A percentile compares a stretch with the other conserved stretches of the same genome.
Conservation (phyloP, 75 land plant species). For the Cryptomeria japonica region DNA sequence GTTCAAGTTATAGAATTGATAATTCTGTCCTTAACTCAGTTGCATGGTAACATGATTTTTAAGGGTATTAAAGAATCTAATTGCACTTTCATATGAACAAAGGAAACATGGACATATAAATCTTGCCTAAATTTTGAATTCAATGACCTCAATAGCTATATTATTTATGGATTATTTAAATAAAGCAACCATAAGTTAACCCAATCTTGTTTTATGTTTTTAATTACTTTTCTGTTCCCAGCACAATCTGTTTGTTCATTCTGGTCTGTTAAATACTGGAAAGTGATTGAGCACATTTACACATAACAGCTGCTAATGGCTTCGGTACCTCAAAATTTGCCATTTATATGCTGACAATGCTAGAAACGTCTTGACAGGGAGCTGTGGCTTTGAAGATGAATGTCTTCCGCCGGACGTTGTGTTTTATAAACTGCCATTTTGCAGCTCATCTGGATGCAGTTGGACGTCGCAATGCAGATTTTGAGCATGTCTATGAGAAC, state of each 20-base stretch:
- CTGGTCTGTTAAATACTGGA: background rate
- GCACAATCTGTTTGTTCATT: background rate
- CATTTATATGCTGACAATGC: background rate
- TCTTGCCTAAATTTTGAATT: background rate
- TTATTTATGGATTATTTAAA: background rate
- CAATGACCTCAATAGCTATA: background rate
- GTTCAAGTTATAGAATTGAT: background rate
- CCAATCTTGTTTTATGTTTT: background rate
- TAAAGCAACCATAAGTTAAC: background rate
- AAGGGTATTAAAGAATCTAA: background rate
- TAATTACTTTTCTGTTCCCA: background rate
- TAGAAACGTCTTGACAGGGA: conserved; percentile 49
- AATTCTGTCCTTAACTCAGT: background rate
- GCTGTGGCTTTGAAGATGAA: conserved; percentile 87
- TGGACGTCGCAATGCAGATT: conserved; percentile 83
- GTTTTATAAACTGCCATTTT: conserved; percentile 91
- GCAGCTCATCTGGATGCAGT: conserved; percentile 96
- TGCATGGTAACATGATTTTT: background rate
- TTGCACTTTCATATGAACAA: background rate
- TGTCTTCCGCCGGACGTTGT: conserved; percentile 68
- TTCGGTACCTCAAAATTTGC: background rate
- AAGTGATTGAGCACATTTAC: background rate
- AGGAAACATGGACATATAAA: background rate
- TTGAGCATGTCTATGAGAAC: conserved; percentile 76
- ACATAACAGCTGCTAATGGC: background rate